Evolutionary conservation across 2,329 filamentous ascomycete species (phyloP).

Genomic region (Aspergillus sp.): DNA sequence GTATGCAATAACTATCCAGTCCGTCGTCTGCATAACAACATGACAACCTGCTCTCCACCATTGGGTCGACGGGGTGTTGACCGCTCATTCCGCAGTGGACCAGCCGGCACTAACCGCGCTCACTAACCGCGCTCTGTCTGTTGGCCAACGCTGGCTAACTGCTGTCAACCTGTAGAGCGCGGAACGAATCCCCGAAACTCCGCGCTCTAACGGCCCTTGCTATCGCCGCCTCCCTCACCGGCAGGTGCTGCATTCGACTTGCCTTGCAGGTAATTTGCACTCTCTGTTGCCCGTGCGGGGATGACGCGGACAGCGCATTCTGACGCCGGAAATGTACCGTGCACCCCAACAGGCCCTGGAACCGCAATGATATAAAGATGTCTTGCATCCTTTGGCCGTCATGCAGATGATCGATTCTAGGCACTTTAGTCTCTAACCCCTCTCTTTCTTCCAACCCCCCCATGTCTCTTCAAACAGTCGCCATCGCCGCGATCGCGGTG

Average conservation of each 20-base stretch:
- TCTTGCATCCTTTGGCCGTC: neutral
- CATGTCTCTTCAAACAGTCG: constrained; percentile 33
- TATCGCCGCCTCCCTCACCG: neutral
- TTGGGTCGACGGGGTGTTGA: neutral
- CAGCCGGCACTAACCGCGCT: neutral
- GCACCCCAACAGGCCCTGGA: neutral
- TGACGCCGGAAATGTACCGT: constrained; percentile 17
- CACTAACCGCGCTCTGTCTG: too few relatives aligned
- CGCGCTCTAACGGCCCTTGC: neutral
- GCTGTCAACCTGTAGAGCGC: neutral
- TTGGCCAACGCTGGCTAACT: too few relatives aligned
- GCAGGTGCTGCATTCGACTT: neutral
- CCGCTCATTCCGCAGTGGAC: constrained; percentile 2
- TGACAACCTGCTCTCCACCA: neutral
- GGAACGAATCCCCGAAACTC: constrained; percentile 11
- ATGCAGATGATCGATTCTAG: neutral
- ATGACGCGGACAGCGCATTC: constrained; percentile 3
- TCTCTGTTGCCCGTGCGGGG: neutral
- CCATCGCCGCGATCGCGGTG: constrained; percentile 35
- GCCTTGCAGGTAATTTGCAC: neutral
- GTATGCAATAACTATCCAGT: too few relatives aligned
- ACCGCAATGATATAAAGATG: neutral
- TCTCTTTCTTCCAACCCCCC: too few relatives aligned
- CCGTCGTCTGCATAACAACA: too few relatives aligned
- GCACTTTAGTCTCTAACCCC: neutral